A percentile compares a stretch with the other conserved stretches of the same genome.
phyloP scores from a whole-genome alignment of 2,329 filamentous ascomycete species.

The Xylariaceae sp. region DNA sequence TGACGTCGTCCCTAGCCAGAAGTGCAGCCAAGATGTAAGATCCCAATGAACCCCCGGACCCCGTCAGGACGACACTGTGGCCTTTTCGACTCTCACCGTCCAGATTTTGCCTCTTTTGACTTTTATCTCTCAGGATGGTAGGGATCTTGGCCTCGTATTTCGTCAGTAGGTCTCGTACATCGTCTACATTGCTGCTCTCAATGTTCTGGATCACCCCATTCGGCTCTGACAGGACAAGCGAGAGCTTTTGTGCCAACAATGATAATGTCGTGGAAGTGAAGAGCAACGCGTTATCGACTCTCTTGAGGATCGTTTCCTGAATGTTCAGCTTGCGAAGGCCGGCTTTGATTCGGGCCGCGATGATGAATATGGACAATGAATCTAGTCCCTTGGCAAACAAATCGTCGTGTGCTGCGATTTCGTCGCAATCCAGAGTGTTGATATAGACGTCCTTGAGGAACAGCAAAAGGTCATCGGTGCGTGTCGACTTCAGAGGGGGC shows the following conservation, averaged over 20 bases:
- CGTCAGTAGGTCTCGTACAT: constrained; percentile 3
- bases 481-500: constrained; percentile 16
- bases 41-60: constrained; percentile 20
- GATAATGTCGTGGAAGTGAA: constrained; percentile 14
- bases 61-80: constrained; percentile 17
- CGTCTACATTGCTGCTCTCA: neutral
- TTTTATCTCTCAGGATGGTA: neutral
- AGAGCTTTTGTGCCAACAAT: constrained; percentile 9
- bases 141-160: constrained; percentile 14
- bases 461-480: constrained; percentile 12
- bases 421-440: constrained; percentile 19
- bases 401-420: constrained; percentile 22
- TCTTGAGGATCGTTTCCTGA: constrained; percentile 12
- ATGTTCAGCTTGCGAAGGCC: constrained; percentile 20
- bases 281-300: constrained; percentile 11
- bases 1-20: constrained; percentile 10
- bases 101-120: neutral
- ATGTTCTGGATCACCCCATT: neutral
- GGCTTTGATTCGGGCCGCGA: constrained; percentile 25
- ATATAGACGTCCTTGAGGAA: constrained; percentile 22
- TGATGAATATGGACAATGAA: constrained; percentile 23
- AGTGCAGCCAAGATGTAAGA: constrained; percentile 20
- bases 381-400: constrained; percentile 24
- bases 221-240: constrained; percentile 6
- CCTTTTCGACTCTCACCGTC: neutral